Base-by-base conservation (phyloP, 345 rosid genomes). In the Lepidium africanum region DNA sequence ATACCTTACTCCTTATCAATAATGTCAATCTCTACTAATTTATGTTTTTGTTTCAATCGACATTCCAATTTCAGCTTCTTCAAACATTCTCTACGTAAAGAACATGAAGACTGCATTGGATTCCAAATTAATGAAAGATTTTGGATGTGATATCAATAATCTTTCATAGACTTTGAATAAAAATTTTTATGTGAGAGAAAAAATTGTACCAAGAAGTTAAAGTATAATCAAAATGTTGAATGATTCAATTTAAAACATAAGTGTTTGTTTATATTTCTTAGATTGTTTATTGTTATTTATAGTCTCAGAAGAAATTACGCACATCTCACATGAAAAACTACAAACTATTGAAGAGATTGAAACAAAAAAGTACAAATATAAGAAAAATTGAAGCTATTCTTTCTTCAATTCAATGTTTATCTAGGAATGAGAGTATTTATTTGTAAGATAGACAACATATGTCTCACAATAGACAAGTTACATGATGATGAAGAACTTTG, bases 271-370 rank as follows among this genome's bases (percentile, higher is more conserved):
- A 11, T 50, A 33, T 43, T 38, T 5, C 27, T 60, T 19, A 13
- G 45, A 56, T 8, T 52, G 2, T 59, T 33, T 36, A 35, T 61
- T 68, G 45, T 32, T 23, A 27, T 10, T 32, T 72, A 43, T 48
- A 89, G 96, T 81, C 86, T 3, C 90, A 89, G 78, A 92, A 89
- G 66, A 89, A 78, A 72, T 38, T 89, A 67, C 84, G 91, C 0
- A 57, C 74, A 32, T 19, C 79, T 63, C 67, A 77, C 67, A 84
- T 71, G 57, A 82, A 75, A 75, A 73, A 70, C 79, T 79, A 74
- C 68, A 77, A 71, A 79, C 84, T 80, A 69, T 60, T 87, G 59
- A 85, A 73, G 39, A 76, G 49, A 30, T 10, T 84, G 76, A 79
- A 58, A 9, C 70, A 79, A 35, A 86, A 82, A 56, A 82, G 67